phyloP scores from a whole-genome alignment of 2,329 filamentous ascomycete species.

The Cordyceps pruinosa region DNA sequence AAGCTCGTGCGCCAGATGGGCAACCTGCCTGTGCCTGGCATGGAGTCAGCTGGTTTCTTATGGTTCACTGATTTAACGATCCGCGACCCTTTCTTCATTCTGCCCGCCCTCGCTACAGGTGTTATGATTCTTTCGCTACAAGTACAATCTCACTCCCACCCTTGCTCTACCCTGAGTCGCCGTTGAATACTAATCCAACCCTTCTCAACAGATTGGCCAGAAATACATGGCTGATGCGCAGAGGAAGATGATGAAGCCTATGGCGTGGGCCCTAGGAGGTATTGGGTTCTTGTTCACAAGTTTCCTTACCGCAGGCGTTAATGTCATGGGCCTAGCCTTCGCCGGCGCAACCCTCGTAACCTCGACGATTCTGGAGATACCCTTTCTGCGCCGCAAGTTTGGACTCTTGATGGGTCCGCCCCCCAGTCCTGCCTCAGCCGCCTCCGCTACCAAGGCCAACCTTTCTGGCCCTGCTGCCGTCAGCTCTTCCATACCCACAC shows the following conservation, averaged over 20 bases:
- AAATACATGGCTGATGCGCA: conserved; percentile 21
- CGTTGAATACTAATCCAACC: not conserved
- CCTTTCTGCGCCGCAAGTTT: conserved; percentile 30
- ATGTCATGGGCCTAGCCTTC: conserved; percentile 41
- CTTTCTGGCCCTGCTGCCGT: conserved; percentile 27
- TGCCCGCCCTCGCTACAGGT: conserved; percentile 57
- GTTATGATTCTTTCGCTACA: conserved; percentile 52
- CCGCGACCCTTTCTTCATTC: conserved; percentile 67
- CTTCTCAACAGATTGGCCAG: conserved; percentile 27
- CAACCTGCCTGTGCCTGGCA: conserved; percentile 68
- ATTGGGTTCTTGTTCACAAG: conserved; percentile 38
- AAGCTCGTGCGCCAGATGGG: conserved; percentile 68
- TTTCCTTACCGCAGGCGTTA: conserved; percentile 42
- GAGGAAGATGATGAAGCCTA: conserved; percentile 32
- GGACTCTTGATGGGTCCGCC: conserved; percentile 30
- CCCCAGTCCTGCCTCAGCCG: conserved; percentile 17
- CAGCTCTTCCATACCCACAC: conserved; percentile 18
- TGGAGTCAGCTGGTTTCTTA: conserved; percentile 61
- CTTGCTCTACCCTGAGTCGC: too few relatives aligned
- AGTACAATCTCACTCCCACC: conserved; percentile 26
- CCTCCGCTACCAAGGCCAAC: conserved; percentile 18
- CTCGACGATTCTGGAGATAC: conserved; percentile 30
- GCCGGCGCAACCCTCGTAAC: conserved; percentile 31
- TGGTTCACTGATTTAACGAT: conserved; percentile 78
- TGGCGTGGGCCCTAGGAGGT: conserved; percentile 37